Evolutionary conservation across 2,329 filamentous ascomycete species (phyloP), one percentile per base, ranked within the genome.

Genomic region (Pseudocercospora vitis): DNA sequence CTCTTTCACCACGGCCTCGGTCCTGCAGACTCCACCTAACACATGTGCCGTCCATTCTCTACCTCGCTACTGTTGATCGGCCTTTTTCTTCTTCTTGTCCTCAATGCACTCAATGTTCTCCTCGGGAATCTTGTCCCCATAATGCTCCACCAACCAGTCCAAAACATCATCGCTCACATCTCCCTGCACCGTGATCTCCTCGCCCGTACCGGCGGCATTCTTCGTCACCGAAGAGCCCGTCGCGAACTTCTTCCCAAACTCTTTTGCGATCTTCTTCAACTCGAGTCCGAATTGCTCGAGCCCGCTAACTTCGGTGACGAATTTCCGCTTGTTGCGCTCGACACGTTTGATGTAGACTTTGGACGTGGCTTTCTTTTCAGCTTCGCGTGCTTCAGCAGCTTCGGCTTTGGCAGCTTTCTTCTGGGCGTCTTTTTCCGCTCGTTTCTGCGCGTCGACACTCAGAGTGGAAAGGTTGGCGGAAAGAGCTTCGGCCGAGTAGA

Each of bases 181-280:
- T 28, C 94, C 94, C 75, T 99, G 94, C 16, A 99, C 90, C 3
- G 95, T 95, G 70, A 99, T 97, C 75, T 97, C 94, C 74, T 99
- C 94, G 3, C 70, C 70, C 11, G 26, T 29, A 16, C 88, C 88
- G 18, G 89, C 90, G 28, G 69, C 63, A 1, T 88, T 82, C 76
- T 96, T 96, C 7, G 92, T 97, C 39, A 99, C 94, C 39, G 87
- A 91, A 12, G 86, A 87, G 0, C 94, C 94, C 7, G 94, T 97
- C 24, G 94, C 94, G 69, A 99, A 97, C 76, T 96, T 97, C 82
- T 97, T 99, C 59, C 94, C 94, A 63, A 97, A 86, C 68, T 97
- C 94, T 48, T 64, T 64, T 2, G 64, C 63, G 6, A 95, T 80
- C 77, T 96, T 97, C 75, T 99, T 99, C 67, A 96, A 81, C 52